Conservation (phyloP, 352 stramenopile species). For the Phytophthora constricta region DNA sequence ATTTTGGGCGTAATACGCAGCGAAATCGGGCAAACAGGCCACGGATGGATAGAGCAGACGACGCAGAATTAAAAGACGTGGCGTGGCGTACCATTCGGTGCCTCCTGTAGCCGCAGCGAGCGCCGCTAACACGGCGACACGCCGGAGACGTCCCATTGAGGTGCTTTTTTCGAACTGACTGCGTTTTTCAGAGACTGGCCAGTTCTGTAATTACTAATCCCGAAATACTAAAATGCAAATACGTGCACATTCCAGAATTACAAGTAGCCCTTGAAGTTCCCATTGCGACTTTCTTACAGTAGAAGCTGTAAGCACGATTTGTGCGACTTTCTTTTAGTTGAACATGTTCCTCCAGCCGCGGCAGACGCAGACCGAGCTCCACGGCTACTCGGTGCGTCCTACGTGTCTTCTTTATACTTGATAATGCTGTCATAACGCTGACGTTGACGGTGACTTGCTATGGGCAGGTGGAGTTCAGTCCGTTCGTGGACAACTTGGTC, state of each 20-base stretch:
- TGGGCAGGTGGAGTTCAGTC: slow-evolving; percentile 93
- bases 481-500: slow-evolving; percentile 88
- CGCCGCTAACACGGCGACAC: slow-evolving; percentile 12
- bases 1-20: not conserved
- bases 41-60: slow-evolving; percentile 7
- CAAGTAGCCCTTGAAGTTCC: slow-evolving; percentile 29
- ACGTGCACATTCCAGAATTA: too few species aligned
- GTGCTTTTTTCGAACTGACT: slow-evolving; percentile 27
- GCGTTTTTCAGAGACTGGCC: not conserved
- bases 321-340: slow-evolving; percentile 9
- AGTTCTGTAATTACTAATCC: not conserved
- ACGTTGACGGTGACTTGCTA: not conserved
- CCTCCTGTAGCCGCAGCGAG: slow-evolving; percentile 3
- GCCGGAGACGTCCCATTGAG: slow-evolving; percentile 24
- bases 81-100: slow-evolving; percentile 18
- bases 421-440: not conserved
- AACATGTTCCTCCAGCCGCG: slow-evolving; percentile 79
- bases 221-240: not conserved
- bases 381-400: slow-evolving; percentile 64
- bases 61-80: not conserved
- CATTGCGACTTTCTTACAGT: slow-evolving; percentile 6
- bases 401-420: not conserved
- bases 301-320: too few species aligned
- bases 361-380: slow-evolving; percentile 62
- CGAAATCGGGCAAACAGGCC: not conserved